phyloP scores from a whole-genome alignment of 768 basidiomycete species.

The Pluteus cervinus region DNA sequence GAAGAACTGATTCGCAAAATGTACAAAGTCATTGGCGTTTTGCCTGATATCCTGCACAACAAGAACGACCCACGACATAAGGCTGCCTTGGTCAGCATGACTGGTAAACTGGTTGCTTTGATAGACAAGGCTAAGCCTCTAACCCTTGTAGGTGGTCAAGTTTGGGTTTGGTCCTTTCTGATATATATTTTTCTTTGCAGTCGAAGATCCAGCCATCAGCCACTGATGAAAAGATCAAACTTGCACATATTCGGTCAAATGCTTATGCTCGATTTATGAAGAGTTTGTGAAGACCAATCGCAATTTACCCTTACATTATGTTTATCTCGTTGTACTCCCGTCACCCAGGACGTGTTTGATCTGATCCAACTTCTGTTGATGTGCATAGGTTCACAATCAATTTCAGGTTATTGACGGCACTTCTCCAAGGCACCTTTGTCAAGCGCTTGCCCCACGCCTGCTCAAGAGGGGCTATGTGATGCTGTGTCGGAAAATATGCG shows the following conservation, averaged over 20 bases:
- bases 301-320: too few relatives aligned
- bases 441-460: too few relatives aligned
- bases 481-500: too few relatives aligned
- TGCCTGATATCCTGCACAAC: constrained; percentile 63
- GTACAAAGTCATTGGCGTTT: constrained; percentile 57
- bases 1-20: constrained; percentile 55
- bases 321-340: too few relatives aligned
- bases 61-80: constrained; percentile 55
- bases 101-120: constrained; percentile 49
- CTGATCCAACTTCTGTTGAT: too few relatives aligned
- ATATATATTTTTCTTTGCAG: constrained; percentile 6
- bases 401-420: too few relatives aligned
- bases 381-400: too few relatives aligned
- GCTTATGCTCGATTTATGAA: constrained; percentile 61
- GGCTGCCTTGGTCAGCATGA: constrained; percentile 71
- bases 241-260: constrained; percentile 59
- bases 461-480: too few relatives aligned
- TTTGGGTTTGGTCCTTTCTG: not conserved
- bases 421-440: too few relatives aligned
- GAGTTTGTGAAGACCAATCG: too few relatives aligned
- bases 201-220: constrained; percentile 21
- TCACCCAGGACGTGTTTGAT: too few relatives aligned
- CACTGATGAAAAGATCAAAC: constrained; percentile 51
- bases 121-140: constrained; percentile 58
- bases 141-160: constrained; percentile 43